Evolutionary conservation across 2,329 filamentous ascomycete species (phyloP).

Genomic region (Myriosclerotinia scirpicola): DNA sequence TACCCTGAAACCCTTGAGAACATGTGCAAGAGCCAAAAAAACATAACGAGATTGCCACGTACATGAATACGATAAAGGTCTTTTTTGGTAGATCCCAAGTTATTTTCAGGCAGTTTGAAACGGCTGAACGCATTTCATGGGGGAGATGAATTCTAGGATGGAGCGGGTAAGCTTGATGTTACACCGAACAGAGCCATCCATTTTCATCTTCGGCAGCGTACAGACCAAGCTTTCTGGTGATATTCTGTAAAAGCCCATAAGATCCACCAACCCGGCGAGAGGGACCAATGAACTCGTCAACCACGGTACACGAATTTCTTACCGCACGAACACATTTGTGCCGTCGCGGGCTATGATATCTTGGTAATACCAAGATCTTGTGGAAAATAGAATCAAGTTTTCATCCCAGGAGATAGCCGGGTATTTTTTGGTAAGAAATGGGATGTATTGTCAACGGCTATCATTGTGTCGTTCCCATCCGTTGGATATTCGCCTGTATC

Average conservation of each 20-base stretch:
- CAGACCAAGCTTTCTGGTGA: constrained; percentile 17
- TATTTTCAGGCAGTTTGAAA: constrained; percentile 1
- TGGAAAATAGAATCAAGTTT: constrained; percentile 5
- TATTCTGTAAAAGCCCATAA: constrained; percentile 15
- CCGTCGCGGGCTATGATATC: constrained; percentile 5
- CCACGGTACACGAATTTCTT: neutral
- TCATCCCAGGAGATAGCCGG: neutral
- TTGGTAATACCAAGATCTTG: constrained; percentile 16
- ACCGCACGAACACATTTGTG: constrained; percentile 2
- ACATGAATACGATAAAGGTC: neutral
- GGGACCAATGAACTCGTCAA: constrained; percentile 17
- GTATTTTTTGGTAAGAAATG: neutral
- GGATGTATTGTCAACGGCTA: constrained; percentile 5
- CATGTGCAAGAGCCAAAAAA: neutral
- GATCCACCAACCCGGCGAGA: constrained; percentile 24
- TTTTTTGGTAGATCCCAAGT: neutral
- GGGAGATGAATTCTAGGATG: neutral
- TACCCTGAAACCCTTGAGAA: neutral
- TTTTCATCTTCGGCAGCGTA: constrained; percentile 15
- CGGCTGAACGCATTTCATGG: neutral
- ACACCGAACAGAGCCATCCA: constrained; percentile 14
- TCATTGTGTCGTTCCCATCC: neutral
- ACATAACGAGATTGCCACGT: neutral
- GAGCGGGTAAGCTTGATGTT: constrained; percentile 14
- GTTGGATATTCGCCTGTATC: neutral